Conservation (phyloP, 805 yeast genomes). For the Ogataea degrootiae region DNA sequence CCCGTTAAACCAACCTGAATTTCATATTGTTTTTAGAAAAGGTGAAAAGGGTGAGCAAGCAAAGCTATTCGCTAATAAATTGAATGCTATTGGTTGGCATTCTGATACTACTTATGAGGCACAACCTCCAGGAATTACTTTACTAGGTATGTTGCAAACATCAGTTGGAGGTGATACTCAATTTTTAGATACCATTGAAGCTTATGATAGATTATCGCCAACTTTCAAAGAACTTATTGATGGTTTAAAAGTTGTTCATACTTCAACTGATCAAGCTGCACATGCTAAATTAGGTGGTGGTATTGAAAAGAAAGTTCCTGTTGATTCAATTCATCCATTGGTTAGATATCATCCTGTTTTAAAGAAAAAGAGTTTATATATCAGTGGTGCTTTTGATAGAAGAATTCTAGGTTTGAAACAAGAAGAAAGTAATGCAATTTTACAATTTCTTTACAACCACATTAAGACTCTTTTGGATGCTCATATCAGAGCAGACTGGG, state of each 20-base stretch:
- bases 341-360: conserved; percentile 67
- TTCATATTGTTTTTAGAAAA: conserved; percentile 54
- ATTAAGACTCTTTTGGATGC: conserved; percentile 47
- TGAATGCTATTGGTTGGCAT: conserved; percentile 51
- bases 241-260: conserved; percentile 60
- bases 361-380: conserved; percentile 48
- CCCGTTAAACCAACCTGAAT: conserved; percentile 50
- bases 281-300: conserved; percentile 51
- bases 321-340: conserved; percentile 57
- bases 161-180: conserved; percentile 66
- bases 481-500: conserved; percentile 63
- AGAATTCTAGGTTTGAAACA: conserved; percentile 62
- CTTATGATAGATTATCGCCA: conserved; percentile 62
- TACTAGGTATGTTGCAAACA: conserved; percentile 53
- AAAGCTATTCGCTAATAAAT: conserved; percentile 30
- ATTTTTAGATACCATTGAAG: conserved; percentile 61
- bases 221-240: conserved; percentile 50
- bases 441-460: conserved; percentile 49
- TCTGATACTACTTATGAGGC: conserved; percentile 68
- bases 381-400: conserved; percentile 57
- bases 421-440: conserved; percentile 58
- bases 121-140: conserved; percentile 68
- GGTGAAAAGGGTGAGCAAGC: conserved; percentile 34
- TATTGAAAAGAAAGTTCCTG: conserved; percentile 56
- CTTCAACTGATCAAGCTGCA: conserved; percentile 62